A percentile compares a stretch with the other conserved stretches of the same genome.
These are phyloP conservation scores for Colletotrichum sp. DNA, from an alignment of 2,329 filamentous ascomycete species.

Conservation along the genomic window DNA sequence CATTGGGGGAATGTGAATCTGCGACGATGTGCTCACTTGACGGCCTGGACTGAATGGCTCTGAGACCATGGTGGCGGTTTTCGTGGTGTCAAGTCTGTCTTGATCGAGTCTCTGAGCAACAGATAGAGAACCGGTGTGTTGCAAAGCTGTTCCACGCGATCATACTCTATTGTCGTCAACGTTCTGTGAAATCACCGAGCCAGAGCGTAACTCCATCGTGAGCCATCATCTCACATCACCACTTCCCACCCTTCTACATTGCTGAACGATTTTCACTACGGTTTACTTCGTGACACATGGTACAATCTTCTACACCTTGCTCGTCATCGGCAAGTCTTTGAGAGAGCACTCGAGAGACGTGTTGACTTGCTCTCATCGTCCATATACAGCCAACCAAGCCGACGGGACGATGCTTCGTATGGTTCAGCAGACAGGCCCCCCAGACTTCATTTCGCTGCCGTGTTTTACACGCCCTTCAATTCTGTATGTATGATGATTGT, in stretches of 20 bases:
- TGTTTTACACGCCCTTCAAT: too few species aligned
- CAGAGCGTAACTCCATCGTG: not conserved
- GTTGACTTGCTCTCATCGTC: too few species aligned
- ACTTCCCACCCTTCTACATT: fast-evolving
- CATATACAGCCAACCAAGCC: too few species aligned
- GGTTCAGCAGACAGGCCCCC: too few species aligned
- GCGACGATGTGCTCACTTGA: not conserved
- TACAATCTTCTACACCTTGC: too few species aligned
- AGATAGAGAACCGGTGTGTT: not conserved
- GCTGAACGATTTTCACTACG: too few species aligned
- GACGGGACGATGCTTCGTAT: too few species aligned
- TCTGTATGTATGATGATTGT: too few species aligned
- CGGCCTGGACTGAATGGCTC: not conserved
- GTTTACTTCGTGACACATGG: too few species aligned
- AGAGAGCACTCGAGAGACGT: too few species aligned
- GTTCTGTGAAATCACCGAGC: not conserved
- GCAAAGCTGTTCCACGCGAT: not conserved
- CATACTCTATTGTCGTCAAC: not conserved
- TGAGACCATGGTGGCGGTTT: not conserved
- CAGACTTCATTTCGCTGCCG: too few species aligned
- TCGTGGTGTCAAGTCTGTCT: not conserved
- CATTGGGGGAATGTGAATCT: not conserved
- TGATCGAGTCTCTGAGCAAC: not conserved
- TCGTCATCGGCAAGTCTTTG: too few species aligned
- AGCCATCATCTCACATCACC: not conserved